Conservation (phyloP, 805 yeast genomes). For the Cyberlindnera suaveolens region DNA sequence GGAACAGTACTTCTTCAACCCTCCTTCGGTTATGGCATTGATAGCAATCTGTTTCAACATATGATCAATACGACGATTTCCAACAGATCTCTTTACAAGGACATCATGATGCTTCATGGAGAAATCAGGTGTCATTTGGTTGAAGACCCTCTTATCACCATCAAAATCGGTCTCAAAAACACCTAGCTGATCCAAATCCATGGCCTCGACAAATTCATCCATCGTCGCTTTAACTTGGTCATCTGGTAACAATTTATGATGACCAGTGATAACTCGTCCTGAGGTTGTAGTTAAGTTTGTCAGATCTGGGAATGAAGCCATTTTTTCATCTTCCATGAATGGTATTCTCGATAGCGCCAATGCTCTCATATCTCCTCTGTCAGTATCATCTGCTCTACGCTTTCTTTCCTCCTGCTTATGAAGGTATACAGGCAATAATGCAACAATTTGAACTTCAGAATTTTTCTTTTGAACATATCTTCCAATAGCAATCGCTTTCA, state of each 20-base stretch:
- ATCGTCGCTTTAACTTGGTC: conserved; percentile 34
- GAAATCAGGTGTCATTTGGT: conserved; percentile 8
- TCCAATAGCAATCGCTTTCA: conserved; percentile 49
- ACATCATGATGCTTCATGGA: conserved; percentile 16
- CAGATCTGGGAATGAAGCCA: conserved; percentile 45
- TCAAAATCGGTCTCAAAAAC: conserved; percentile 21
- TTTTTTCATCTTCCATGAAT: conserved; percentile 66
- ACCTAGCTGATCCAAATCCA: conserved; percentile 33
- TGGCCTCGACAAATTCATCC: conserved; percentile 36
- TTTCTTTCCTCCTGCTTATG: conserved; percentile 18
- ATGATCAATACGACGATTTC: conserved; percentile 20
- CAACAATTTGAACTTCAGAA: conserved; percentile 47
- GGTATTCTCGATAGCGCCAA: conserved; percentile 56
- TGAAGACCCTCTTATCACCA: conserved; percentile 13
- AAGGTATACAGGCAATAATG: conserved; percentile 43
- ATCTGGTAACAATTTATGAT: conserved; percentile 28
- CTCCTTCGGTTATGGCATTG: conserved; percentile 2
- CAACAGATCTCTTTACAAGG: conserved; percentile 18
- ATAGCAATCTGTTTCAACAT: conserved; percentile 13
- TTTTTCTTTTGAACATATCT: conserved; percentile 50
- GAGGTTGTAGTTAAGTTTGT: conserved; percentile 29
- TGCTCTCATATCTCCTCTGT: conserved; percentile 26
- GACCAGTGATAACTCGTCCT: conserved; percentile 20
- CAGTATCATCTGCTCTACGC: conserved; percentile 18
- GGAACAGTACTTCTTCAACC: conserved; percentile 10